A percentile compares a stretch with the other conserved stretches of the same genome.
Evolutionary conservation across 768 basidiomycete genomes (phyloP).

Genomic region (Candolleomyces eurysporus): DNA sequence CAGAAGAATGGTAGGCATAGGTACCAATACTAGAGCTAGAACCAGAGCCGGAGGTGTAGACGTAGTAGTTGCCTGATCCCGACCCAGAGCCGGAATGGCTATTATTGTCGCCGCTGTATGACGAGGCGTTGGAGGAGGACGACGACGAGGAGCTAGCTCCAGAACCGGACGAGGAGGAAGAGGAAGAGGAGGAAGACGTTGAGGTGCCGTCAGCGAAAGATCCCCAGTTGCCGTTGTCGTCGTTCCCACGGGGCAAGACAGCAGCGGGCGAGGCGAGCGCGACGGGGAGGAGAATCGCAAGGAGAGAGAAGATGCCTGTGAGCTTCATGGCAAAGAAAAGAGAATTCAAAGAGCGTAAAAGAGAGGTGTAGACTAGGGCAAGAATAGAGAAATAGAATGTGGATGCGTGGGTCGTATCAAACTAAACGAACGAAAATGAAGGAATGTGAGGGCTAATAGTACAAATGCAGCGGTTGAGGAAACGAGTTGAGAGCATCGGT

Average conservation of each 20-base stretch:
- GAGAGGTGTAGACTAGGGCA: neutral
- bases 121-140: neutral
- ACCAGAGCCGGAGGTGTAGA: neutral
- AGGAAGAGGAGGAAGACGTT: neutral
- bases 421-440: too few relatives aligned
- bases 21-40: neutral
- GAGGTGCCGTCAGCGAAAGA: neutral
- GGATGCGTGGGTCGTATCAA: too few relatives aligned
- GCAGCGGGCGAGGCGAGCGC: neutral
- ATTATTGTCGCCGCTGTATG: neutral
- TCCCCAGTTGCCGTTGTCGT: conserved; percentile 6
- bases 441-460: too few relatives aligned
- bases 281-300: neutral
- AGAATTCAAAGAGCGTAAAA: neutral
- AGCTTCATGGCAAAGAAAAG: neutral
- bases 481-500: too few relatives aligned
- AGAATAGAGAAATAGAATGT: neutral
- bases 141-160: neutral
- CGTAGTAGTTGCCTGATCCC: neutral
- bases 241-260: neutral
- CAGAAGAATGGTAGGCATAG: neutral
- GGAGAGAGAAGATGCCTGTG: conserved; percentile 2
- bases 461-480: too few relatives aligned
- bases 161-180: neutral
- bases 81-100: neutral